A percentile compares a stretch with the other conserved stretches of the same genome.
Evolutionary conservation across 2,329 filamentous ascomycete species (phyloP).

Genomic region (Cadophora luteo-olivacea): DNA sequence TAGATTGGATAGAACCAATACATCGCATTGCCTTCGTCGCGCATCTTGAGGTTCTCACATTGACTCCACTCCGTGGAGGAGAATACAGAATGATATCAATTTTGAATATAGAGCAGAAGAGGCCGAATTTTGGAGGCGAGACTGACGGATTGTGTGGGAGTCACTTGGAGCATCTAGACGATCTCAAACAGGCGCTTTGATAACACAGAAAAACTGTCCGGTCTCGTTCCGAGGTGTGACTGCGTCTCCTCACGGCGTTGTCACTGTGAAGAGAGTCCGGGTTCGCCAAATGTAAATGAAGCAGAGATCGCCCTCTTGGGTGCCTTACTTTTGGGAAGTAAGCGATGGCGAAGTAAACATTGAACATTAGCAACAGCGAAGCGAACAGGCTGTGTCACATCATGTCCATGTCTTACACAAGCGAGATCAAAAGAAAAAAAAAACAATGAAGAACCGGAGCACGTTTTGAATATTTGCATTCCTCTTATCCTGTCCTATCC

Average conservation of each 20-base stretch:
- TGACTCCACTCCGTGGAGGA: neutral
- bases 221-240: too few species aligned
- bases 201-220: too few species aligned
- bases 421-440: neutral
- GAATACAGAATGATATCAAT: neutral
- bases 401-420: neutral
- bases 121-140: too few species aligned
- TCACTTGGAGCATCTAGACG: too few species aligned
- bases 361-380: neutral
- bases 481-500: slow-evolving; percentile 13
- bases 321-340: neutral
- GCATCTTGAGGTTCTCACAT: neutral
- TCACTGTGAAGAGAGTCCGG: too few species aligned
- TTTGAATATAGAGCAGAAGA: neutral
- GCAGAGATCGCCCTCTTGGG: neutral
- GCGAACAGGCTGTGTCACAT: neutral
- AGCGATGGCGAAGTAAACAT: neutral
- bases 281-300: neutral
- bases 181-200: too few species aligned
- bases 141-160: too few species aligned
- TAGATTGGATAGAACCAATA: slow-evolving; percentile 15
- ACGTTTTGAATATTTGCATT: slow-evolving; percentile 23
- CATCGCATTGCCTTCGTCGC: neutral
- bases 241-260: too few species aligned
- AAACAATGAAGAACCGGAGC: neutral